Evolutionary conservation across 768 basidiomycete genomes (phyloP), one percentile per base, ranked within the genome.

Genomic region (Lactifluus subvellereus): DNA sequence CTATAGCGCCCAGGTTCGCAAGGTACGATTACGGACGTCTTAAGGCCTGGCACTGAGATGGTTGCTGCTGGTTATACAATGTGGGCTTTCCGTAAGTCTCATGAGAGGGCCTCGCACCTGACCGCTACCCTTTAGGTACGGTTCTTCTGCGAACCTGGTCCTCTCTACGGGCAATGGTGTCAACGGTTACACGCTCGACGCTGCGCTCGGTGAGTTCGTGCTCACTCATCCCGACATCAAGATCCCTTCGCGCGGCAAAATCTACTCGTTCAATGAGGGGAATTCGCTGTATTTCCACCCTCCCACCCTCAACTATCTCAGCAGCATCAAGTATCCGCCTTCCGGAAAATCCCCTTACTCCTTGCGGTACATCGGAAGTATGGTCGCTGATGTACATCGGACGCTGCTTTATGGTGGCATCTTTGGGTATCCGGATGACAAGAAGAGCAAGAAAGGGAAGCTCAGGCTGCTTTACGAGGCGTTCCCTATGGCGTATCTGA

Each of bases 191-290:
- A 99, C 97, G 10, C 85, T 99, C 43, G 97, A 99, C 75, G 88
- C 91, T 22, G 76, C 94, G 6, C 83, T 99, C 14, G 97, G 97
- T 69, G 97, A 99, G 79, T 99, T 98, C 76, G 97, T 99, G 72
- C 84, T 98, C 61, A 99, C 97, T 35, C 97, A 99, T 78, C 96
- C 96, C 30, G 86, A 98, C 71, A 99, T 99, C 76, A 84, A 85
- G 75, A 92, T 99, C 67, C 97, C 97, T 7, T 67, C 85, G 10
- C 87, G 97, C 54, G 97, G 97, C 68, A 98, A 98, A 78, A 99
- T 99, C 72, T 99, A 99, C 79, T 98, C 95, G 3, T 96, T 98
- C 82, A 99, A 99, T 74, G 97, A 99, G 78, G 97, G 97, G 65
- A 99, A 99, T 78, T 84, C 94, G 37, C 80, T 92, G 82, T 95